Evolutionary conservation across 2,329 filamentous ascomycete genomes (phyloP).

Genomic region (Fusarium goolgardi): DNA sequence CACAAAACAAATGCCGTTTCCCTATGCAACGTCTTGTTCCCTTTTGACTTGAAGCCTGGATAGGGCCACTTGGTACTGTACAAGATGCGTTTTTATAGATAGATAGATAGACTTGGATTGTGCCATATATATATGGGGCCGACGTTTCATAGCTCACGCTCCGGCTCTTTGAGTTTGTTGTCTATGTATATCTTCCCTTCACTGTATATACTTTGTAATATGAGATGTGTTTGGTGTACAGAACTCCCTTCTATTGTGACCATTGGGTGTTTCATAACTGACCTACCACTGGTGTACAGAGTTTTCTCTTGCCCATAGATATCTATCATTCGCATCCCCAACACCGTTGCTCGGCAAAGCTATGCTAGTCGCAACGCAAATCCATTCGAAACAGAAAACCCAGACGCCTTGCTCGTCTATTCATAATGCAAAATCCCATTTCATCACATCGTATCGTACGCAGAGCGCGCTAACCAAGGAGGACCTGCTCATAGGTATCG

Average conservation of each 20-base stretch:
- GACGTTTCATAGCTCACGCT: slow-evolving; percentile 14
- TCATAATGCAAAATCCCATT: slow-evolving; percentile 8
- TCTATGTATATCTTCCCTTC: slow-evolving; percentile 33
- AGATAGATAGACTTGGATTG: slow-evolving; percentile 42
- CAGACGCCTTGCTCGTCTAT: slow-evolving; percentile 25
- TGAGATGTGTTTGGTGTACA: slow-evolving; percentile 35
- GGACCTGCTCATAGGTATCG: slow-evolving; percentile 60
- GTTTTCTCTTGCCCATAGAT: not conserved
- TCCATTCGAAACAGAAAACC: slow-evolving; percentile 5
- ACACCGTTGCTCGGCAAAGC: not conserved
- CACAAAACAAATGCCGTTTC: slow-evolving; percentile 15
- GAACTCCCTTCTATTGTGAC: not conserved
- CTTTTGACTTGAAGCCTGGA: slow-evolving; percentile 13
- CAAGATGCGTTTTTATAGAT: slow-evolving; percentile 30
- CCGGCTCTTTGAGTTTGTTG: slow-evolving; percentile 32
- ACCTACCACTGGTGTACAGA: not conserved
- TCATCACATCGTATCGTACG: slow-evolving; percentile 16
- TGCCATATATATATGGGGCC: slow-evolving; percentile 16
- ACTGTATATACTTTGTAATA: slow-evolving; percentile 36
- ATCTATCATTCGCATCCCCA: not conserved
- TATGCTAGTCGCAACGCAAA: not conserved
- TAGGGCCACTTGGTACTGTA: not conserved
- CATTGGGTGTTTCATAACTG: not conserved
- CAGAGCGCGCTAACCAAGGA: slow-evolving; percentile 53
- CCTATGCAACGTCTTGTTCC: slow-evolving; percentile 15